These are phyloP conservation scores for Lupinus albus DNA, from an alignment of 306 rosid genomes.

Conservation along the genomic window DNA sequence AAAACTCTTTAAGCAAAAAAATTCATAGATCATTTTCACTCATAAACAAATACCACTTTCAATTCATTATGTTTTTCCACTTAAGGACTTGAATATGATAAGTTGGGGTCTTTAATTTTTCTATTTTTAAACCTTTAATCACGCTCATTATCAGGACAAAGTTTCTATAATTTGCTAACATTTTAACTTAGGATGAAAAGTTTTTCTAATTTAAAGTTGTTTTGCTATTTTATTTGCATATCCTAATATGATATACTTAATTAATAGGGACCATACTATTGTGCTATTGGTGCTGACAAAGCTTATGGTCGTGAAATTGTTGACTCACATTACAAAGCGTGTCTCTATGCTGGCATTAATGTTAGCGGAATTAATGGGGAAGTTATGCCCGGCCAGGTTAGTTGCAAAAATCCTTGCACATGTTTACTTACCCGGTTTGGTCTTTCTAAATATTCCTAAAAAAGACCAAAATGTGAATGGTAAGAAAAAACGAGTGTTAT, in stretches of 20 bases:
- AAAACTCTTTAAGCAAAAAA: not conserved
- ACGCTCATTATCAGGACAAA: too few relatives aligned
- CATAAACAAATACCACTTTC: too few relatives aligned
- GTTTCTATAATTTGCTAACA: too few relatives aligned
- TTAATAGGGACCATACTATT: slow-evolving; percentile 88
- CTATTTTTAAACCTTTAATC: not conserved
- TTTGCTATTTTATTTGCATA: not conserved
- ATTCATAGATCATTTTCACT: too few relatives aligned
- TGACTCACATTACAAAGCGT: slow-evolving; percentile 91
- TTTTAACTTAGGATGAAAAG: not conserved
- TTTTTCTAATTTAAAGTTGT: not conserved
- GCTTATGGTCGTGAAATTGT: slow-evolving; percentile 91
- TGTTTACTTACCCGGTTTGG: too few relatives aligned
- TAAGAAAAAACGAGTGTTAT: too few relatives aligned
- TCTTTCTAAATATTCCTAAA: too few relatives aligned
- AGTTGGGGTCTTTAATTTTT: not conserved
- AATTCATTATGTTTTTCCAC: too few relatives aligned
- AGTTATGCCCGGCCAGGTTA: slow-evolving; percentile 97
- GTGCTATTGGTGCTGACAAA: slow-evolving; percentile 81
- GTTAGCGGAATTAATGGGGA: slow-evolving; percentile 91
- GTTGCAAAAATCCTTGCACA: not conserved
- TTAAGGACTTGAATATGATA: too few relatives aligned
- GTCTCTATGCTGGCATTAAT: slow-evolving; percentile 85
- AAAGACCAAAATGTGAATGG: too few relatives aligned
- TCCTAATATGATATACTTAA: slow-evolving; percentile 17